These are phyloP conservation scores for Cutaneotrichosporon cyanovorans DNA, from an alignment of 1,284 basidiomycete species.

Conservation along the genomic window DNA sequence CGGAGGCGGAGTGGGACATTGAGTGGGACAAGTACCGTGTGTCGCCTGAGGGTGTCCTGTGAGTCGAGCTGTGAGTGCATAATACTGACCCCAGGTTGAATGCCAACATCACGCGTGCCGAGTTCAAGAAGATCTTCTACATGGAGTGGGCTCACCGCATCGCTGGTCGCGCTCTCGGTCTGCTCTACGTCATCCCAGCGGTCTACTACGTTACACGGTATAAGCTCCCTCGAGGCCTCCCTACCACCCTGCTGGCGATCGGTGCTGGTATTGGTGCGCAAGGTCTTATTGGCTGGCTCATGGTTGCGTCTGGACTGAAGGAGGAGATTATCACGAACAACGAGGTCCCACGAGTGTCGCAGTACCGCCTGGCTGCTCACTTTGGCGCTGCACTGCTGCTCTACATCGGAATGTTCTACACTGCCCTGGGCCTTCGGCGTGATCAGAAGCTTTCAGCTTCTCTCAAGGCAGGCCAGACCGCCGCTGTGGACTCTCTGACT, in stretches of 20 bases:
- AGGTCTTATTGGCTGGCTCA: slow-evolving; percentile 95
- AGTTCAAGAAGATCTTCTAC: slow-evolving; percentile 96
- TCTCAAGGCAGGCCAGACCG: slow-evolving; percentile 53
- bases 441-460: slow-evolving; percentile 55
- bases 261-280: slow-evolving; percentile 75
- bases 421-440: slow-evolving; percentile 68
- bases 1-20: slow-evolving; percentile 67
- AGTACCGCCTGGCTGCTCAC: slow-evolving; percentile 93
- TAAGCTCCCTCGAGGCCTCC: slow-evolving; percentile 58
- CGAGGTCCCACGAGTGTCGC: slow-evolving; percentile 85
- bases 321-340: slow-evolving; percentile 70
- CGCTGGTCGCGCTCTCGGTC: slow-evolving; percentile 82
- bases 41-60: slow-evolving; percentile 94
- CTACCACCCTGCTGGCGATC: slow-evolving; percentile 60
- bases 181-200: slow-evolving; percentile 67
- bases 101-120: slow-evolving; percentile 70
- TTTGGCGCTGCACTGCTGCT: slow-evolving; percentile 82
- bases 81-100: slow-evolving; percentile 58
- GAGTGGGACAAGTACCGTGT: slow-evolving; percentile 94
- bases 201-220: slow-evolving; percentile 67
- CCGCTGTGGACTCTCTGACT: slow-evolving; percentile 22
- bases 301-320: slow-evolving; percentile 95
- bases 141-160: slow-evolving; percentile 99
- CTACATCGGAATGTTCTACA: slow-evolving; percentile 83
- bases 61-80: slow-evolving; percentile 38